Evolutionary conservation across 2,329 filamentous ascomycete species (phyloP), one percentile per base, ranked within the genome.

Genomic region (Ascochyta pisi): DNA sequence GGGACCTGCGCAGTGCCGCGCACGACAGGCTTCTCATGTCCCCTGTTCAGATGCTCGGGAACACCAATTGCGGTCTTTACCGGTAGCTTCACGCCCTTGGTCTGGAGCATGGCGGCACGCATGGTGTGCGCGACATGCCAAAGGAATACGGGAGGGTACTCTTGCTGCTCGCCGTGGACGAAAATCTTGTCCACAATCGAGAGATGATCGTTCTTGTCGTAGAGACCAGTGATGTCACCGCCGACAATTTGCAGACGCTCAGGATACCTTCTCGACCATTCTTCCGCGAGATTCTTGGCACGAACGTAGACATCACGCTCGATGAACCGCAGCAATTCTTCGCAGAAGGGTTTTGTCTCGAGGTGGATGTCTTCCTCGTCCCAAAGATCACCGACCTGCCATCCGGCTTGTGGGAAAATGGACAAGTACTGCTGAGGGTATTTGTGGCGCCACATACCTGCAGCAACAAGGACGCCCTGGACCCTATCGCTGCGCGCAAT

Each of bases 331-430:
- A 77, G 58, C 4, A 72, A 63, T 37, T 67, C 50, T n/a, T 62
- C 35, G 37, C 72, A 70, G 40, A 72, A 73, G 1, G 35, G n/a
- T 10, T 60, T 54, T 2, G 61, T 58, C n/a, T 76, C 67, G 8
- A 71, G n/a, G 31, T 72, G 64, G 22, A 76, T 69, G 34, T 76
- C 73, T 53, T 58, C 40, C 8, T 57, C 54, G 41, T 76, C 73
- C 68, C 71, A 77, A 8, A 76, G 63, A 47, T 77, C 73, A 27
- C 62, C 29, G 9, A 75, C 67, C 6, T 43, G 52, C 63, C 64
- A 73, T 7, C 59, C 61, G 37, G 58, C 47, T 7, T 56, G 44
- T 4, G 71, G 69, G 34, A 73, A 70, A 45, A 75, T 68, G 44
- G 62, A 62, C 26, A 63, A 54, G 43, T 66, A 73, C 19, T 67